Evolutionary conservation across 164 flowering plant genomes (phyloP).

Genomic region (Nymphaea thermarum): DNA sequence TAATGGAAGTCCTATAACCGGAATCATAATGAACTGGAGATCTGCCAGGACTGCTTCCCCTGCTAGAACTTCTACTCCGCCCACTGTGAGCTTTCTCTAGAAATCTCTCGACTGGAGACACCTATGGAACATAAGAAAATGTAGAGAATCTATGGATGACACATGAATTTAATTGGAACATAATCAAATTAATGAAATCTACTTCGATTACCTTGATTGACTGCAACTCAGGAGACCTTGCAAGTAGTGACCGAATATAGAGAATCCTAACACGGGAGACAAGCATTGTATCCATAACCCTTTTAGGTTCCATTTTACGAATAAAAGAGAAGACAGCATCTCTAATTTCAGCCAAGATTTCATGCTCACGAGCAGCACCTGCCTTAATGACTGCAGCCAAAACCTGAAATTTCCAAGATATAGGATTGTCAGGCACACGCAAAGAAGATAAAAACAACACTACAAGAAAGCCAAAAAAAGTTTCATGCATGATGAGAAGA

Average conservation of each 20-base stretch:
- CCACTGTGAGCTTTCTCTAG: conserved; percentile 70
- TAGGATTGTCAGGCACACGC: no score
- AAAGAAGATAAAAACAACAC: no score
- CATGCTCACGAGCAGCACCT: conserved; percentile 99
- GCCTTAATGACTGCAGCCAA: conserved; percentile 99
- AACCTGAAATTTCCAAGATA: conserved; percentile 37
- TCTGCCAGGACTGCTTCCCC: conserved; percentile 89
- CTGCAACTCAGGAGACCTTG: conserved; percentile 92
- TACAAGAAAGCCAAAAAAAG: neutral
- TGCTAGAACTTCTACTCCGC: conserved; percentile 81
- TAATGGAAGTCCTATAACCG: conserved; percentile 27
- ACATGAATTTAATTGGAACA: no score
- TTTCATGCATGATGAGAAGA: neutral
- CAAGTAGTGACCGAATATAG: conserved; percentile 88
- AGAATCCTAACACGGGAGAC: conserved; percentile 96
- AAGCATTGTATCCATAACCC: conserved; percentile 99
- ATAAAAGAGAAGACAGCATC: conserved; percentile 94
- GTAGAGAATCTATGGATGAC: no score
- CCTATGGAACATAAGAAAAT: conserved; percentile 23
- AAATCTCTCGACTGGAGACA: conserved; percentile 78
- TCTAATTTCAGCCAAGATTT: conserved; percentile 98
- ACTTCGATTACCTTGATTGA: conserved; percentile 66
- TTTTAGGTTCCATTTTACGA: conserved; percentile 87
- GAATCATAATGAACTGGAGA: conserved; percentile 65
- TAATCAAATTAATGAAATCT: no score